A percentile compares a stretch with the other conserved stretches of the same genome.
phyloP scores from a whole-genome alignment of 2,329 filamentous ascomycete genomes.

The Ophiostoma sp. region DNA sequence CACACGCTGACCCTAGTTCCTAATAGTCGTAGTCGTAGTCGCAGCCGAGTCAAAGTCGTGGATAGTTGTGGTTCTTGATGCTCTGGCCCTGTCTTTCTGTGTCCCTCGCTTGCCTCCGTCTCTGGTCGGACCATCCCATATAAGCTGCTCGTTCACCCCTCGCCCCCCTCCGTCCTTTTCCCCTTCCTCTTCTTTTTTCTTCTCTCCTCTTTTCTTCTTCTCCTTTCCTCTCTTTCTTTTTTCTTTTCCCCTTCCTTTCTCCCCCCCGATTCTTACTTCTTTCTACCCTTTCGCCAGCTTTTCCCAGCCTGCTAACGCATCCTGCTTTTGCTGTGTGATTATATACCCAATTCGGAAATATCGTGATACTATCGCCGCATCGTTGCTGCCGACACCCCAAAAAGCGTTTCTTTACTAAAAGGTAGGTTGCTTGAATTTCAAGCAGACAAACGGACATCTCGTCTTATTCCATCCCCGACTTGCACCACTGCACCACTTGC shows the following conservation, averaged over 20 bases:
- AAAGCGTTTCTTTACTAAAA: conserved; percentile 17
- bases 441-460: not conserved
- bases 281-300: conserved; percentile 26
- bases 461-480: not conserved
- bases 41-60: conserved; percentile 1
- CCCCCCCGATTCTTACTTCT: conserved; percentile 15
- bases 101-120: not conserved
- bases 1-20: conserved; percentile 6
- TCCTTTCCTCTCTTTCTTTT: conserved; percentile 15
- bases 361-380: conserved; percentile 19
- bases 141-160: conserved; percentile 22
- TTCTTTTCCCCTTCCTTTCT: conserved; percentile 27
- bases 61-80: not conserved
- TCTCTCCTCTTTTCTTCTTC: conserved; percentile 27
- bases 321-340: conserved; percentile 26
- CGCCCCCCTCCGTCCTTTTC: conserved; percentile 20
- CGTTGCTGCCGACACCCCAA: conserved; percentile 12
- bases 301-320: conserved; percentile 26
- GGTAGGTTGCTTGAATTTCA: conserved; percentile 2
- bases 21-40: conserved; percentile 10
- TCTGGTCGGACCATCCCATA: conserved; percentile 15
- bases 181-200: conserved; percentile 14
- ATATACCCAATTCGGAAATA: conserved; percentile 28
- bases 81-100: not conserved
- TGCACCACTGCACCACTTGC: not conserved